These are phyloP conservation scores for Russula compacta DNA, from an alignment of 768 basidiomycete genomes.

Conservation along the genomic window DNA sequence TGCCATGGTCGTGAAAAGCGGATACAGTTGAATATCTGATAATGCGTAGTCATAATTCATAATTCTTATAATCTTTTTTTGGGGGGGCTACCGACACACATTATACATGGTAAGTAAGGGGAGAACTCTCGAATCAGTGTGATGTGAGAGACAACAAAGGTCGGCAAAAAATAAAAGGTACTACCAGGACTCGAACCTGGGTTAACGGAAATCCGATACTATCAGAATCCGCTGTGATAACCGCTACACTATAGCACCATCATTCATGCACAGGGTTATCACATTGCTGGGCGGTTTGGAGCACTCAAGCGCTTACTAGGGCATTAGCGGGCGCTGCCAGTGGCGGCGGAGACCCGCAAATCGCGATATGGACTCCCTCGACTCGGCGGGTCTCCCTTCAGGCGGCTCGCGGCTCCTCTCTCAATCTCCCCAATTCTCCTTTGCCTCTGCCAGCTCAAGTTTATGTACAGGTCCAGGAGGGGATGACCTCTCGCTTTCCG, in stretches of 20 bases:
- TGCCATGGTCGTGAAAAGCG: too few relatives aligned
- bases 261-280: background rate
- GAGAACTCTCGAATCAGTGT: too few relatives aligned
- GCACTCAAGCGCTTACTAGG: background rate
- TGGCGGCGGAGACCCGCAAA: too few relatives aligned
- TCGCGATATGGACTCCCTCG: constrained; percentile 27
- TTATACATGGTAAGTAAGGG: too few relatives aligned
- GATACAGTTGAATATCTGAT: too few relatives aligned
- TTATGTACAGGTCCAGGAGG: constrained; percentile 35
- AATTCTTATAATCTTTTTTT: too few relatives aligned
- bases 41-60: too few relatives aligned
- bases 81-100: too few relatives aligned
- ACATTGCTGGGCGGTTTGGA: background rate
- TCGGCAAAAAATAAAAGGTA: constrained; percentile 1
- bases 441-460: constrained; percentile 23
- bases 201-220: constrained; percentile 5
- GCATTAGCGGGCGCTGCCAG: background rate
- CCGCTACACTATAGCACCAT: constrained; percentile 30
- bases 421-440: constrained; percentile 33
- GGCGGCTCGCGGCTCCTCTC: constrained; percentile 38
- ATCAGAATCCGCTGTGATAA: constrained; percentile 34
- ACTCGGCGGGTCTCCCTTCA: constrained; percentile 22
- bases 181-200: constrained; percentile 21
- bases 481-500: constrained; percentile 49
- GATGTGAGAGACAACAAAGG: too few relatives aligned